These are phyloP conservation scores for Allium cepa DNA, from an alignment of 106 monocot genomes.

Conservation along the genomic window DNA sequence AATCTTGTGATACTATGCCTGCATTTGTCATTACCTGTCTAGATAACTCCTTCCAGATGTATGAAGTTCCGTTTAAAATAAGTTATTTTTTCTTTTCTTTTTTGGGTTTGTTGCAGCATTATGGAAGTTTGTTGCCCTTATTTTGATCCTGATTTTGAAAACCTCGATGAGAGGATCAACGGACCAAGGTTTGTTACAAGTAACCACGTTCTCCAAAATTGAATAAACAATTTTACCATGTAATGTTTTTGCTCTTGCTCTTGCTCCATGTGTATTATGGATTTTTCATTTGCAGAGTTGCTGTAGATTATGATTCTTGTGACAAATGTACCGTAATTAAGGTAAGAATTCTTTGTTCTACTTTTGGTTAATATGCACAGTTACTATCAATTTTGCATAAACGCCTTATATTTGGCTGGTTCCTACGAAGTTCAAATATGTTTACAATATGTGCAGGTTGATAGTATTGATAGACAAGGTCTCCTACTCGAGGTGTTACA, in stretches of 20 bases:
- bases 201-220: not conserved
- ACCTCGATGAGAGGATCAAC: slow-evolving; percentile 41
- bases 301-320: slow-evolving; percentile 55
- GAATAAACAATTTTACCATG: slow-evolving; percentile 1
- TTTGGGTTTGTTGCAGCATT: slow-evolving; percentile 12
- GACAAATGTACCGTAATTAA: slow-evolving; percentile 54
- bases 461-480: slow-evolving; percentile 54
- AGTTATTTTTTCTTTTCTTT: not conserved
- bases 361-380: not conserved
- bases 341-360: slow-evolving; percentile 19
- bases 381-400: not conserved
- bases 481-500: slow-evolving; percentile 52
- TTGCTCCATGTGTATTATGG: too few relatives aligned
- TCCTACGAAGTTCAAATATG: not conserved
- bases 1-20: not conserved
- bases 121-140: slow-evolving; percentile 57
- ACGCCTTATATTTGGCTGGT: too few relatives aligned
- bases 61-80: not conserved
- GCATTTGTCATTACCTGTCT: not conserved
- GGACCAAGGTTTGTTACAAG: slow-evolving; percentile 46
- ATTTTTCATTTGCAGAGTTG: slow-evolving; percentile 33
- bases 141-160: slow-evolving; percentile 75
- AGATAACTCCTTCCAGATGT: not conserved
- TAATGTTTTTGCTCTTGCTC: not conserved
- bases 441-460: slow-evolving; percentile 24